Evolutionary conservation across 1,139 yeast genomes (phyloP), one percentile per base, ranked within the genome.

Genomic region (Pichia sp.): DNA sequence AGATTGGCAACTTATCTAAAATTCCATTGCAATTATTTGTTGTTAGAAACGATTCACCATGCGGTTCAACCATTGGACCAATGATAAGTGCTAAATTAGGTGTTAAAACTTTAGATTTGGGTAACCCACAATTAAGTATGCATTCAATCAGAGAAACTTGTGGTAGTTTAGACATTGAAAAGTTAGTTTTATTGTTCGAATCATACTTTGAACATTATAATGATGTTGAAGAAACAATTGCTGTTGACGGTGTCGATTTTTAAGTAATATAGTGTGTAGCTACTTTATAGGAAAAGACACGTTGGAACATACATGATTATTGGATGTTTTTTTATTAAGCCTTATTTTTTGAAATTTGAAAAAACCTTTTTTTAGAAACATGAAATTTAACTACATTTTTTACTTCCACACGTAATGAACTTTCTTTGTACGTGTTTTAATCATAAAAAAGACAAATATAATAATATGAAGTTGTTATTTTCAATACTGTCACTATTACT

Each of bases 21-120:
- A 82, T 85, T 16, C 90, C 92, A 13, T 67, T 85, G 51, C 94
- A 85, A 62, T 65, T 89, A 51, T 89, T 92, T 70, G 97, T 90
- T 29, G 95, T 85, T 25, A 77, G 94, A 52, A 92, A 92, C 63
- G 96, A 86, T 59, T 82, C 95, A 1, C 87, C 97, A 3, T 92
- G 97, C 68, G 98, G 98, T 1, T 85, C 96, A 3, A 92, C 98
- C 2, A 92, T 92, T 60, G 98, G 98, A 1, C 97, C 98, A 24
- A 85, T 89, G 64, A 71, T 92, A 53, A 83, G 96, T 30, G 84
- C 96, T 4, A 85, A 85, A 59, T 74, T 92, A 43, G 98, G 98
- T 45, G 76, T 92, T 43, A 77, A 95, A 63, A 88, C 97, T 3
- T 69, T 92, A 52, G 98, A 92, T 66, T 70, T 92, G 51, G 98